These are phyloP conservation scores for Venturia effusa DNA, from an alignment of 2,329 filamentous ascomycete species.

Conservation along the genomic window DNA sequence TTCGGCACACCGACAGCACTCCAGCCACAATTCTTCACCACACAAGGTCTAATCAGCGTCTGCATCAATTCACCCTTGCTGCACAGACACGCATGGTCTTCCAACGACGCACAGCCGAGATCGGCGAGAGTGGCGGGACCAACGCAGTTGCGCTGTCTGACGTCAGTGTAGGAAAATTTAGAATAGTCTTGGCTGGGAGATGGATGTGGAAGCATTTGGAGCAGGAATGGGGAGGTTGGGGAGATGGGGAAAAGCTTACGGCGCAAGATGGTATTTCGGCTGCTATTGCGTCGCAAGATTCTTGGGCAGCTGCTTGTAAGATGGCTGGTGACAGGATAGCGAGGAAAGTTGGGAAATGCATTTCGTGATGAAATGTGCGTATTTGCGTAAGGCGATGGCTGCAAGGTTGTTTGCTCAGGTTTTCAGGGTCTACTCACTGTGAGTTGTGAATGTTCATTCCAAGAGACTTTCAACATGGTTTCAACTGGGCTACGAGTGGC, in stretches of 20 bases:
- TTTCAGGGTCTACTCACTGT: no score
- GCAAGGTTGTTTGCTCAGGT: no score
- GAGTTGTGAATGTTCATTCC: no score
- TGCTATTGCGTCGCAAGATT: neutral
- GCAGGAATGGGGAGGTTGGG: neutral
- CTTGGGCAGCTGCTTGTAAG: neutral
- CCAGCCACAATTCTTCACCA: conserved; percentile 1
- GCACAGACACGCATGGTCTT: neutral
- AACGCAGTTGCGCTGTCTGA: neutral
- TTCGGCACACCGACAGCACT: neutral
- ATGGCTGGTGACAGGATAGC: neutral
- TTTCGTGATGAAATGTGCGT: neutral
- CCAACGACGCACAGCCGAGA: neutral
- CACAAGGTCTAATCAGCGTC: neutral
- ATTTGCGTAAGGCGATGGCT: no score
- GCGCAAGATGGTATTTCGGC: neutral
- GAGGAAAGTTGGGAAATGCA: neutral
- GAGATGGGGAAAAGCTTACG: neutral
- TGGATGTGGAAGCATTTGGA: no score
- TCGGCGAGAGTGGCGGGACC: neutral
- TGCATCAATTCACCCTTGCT: neutral
- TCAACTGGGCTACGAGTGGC: neutral
- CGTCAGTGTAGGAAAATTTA: neutral
- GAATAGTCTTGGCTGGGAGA: no score
- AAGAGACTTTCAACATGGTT: neutral